These are phyloP conservation scores for Calonectria pseudoturangicola DNA, from an alignment of 2,329 filamentous ascomycete species.

Conservation along the genomic window DNA sequence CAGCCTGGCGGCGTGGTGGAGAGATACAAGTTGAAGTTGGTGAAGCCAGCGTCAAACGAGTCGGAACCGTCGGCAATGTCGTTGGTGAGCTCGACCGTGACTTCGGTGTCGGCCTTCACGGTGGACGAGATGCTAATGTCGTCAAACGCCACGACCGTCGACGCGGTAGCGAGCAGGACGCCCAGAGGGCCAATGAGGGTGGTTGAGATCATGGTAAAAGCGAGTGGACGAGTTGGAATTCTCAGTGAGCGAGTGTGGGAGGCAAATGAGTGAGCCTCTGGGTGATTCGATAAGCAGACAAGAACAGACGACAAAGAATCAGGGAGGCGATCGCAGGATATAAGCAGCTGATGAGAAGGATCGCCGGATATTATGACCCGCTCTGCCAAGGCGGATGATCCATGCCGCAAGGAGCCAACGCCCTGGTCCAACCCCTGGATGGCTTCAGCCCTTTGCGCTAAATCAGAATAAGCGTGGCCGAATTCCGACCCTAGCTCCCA, in stretches of 20 bases:
- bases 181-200: constrained; percentile 11
- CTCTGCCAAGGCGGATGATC: constrained; percentile 7
- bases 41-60: constrained; percentile 24
- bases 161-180: constrained; percentile 12
- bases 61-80: constrained; percentile 24
- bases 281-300: background rate
- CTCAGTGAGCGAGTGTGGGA: background rate
- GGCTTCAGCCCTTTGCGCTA: constrained; percentile 18
- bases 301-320: background rate
- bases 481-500: constrained; percentile 2
- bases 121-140: constrained; percentile 5
- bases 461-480: constrained; percentile 23
- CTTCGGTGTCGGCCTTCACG: constrained; percentile 14
- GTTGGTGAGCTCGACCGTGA: constrained; percentile 12
- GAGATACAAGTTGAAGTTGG: constrained; percentile 30
- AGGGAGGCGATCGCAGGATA: constrained; percentile 14
- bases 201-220: constrained; percentile 24
- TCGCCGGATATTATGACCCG: constrained; percentile 2
- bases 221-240: constrained; percentile 3
- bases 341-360: constrained; percentile 3
- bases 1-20: constrained; percentile 18
- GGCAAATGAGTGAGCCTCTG: background rate
- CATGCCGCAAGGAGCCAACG: background rate
- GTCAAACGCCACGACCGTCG: constrained; percentile 9
- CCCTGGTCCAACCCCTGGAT: constrained; percentile 18